A percentile compares a stretch with the other conserved stretches of the same genome.
Conservation (phyloP, 305 asterid species). For the Fraxinus angustifolia region DNA sequence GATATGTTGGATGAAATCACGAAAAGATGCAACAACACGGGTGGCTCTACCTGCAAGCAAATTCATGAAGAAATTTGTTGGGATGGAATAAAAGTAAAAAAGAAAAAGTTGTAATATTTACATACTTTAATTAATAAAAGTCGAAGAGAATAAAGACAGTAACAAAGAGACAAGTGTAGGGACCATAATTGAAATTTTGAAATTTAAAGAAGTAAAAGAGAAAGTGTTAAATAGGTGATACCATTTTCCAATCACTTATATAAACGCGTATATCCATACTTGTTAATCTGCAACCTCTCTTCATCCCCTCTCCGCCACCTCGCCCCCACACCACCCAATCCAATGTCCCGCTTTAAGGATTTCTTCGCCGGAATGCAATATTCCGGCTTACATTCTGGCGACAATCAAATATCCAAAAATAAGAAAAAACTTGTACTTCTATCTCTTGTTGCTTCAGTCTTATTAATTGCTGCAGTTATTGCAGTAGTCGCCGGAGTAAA, state of each 20-base stretch:
- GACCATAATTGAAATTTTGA: not conserved
- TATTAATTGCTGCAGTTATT: constrained; percentile 23
- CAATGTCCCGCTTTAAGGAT: not conserved
- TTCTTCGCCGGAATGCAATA: constrained; percentile 13
- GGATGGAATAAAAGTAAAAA: not conserved
- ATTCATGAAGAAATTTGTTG: not conserved
- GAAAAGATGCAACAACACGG: not conserved
- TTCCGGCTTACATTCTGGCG: constrained; percentile 12
- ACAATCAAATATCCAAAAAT: not conserved
- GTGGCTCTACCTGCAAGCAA: not conserved
- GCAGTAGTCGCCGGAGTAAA: constrained; percentile 32
- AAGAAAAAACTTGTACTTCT: constrained; percentile 20
- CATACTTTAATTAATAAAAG: not conserved
- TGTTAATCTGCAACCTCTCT: not conserved
- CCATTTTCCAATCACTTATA: not conserved
- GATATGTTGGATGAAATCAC: not conserved
- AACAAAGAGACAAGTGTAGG: not conserved
- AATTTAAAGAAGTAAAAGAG: not conserved
- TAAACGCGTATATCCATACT: not conserved
- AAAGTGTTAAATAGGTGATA: not conserved
- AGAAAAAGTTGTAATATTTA: not conserved
- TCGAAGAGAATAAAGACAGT: not conserved
- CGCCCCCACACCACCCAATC: not conserved
- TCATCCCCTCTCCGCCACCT: not conserved
- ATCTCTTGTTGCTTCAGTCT: constrained; percentile 21